Percentiles rank a stretch among this genome's conserved stretches.
phyloP scores from a whole-genome alignment of 2,329 filamentous ascomycete species.

The Pseudohalonectria lignicola region DNA sequence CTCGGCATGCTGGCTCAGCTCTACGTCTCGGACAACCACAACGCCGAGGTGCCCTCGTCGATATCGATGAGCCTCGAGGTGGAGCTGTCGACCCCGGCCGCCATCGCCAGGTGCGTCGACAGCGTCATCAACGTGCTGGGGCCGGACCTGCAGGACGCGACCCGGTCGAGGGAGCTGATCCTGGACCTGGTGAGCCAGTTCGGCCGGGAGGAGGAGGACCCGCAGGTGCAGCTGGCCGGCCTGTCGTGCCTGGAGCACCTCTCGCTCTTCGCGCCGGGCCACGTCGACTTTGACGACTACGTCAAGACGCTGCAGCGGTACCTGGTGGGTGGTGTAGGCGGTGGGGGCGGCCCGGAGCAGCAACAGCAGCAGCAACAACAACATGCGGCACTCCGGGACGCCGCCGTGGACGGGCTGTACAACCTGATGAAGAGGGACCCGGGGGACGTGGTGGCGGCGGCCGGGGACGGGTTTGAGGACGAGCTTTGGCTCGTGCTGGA shows the following conservation, averaged over 20 bases:
- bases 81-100: constrained; percentile 60
- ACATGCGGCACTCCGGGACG: constrained; percentile 61
- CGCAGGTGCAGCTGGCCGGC: constrained; percentile 63
- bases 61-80: constrained; percentile 86
- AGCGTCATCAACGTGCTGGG: constrained; percentile 95
- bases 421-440: constrained; percentile 93
- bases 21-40: constrained; percentile 85
- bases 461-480: constrained; percentile 72
- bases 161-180: constrained; percentile 85
- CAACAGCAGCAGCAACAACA: too few species aligned
- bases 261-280: constrained; percentile 79
- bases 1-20: constrained; percentile 90
- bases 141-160: constrained; percentile 85
- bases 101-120: constrained; percentile 80
- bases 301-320: constrained; percentile 65
- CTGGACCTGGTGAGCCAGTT: constrained; percentile 79
- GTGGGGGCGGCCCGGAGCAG: too few species aligned
- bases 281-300: constrained; percentile 76
- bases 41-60: constrained; percentile 67
- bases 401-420: constrained; percentile 78
- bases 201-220: constrained; percentile 55
- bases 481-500: constrained; percentile 88
- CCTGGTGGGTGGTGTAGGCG: too few species aligned
- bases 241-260: constrained; percentile 82
- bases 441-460: constrained; percentile 66